These are phyloP conservation scores for Epithemia pelagica DNA, from an alignment of 108 stramenopile species.

Conservation along the genomic window DNA sequence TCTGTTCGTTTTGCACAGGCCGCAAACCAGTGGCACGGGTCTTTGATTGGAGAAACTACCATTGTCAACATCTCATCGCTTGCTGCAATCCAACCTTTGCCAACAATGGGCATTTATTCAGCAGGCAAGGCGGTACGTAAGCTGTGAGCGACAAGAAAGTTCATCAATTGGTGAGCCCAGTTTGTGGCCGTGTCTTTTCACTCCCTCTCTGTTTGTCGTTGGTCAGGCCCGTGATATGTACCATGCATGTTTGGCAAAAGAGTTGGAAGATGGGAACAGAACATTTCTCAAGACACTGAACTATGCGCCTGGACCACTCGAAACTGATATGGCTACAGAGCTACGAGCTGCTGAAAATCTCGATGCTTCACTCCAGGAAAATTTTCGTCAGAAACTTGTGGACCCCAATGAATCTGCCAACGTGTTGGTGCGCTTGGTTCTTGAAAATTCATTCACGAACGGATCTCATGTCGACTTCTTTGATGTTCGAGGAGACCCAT, in stretches of 20 bases:
- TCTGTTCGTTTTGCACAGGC: constrained; percentile 34
- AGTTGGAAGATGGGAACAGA: constrained; percentile 2
- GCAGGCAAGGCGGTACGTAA: constrained; percentile 71
- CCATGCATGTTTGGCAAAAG: constrained; percentile 56
- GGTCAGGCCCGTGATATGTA: constrained; percentile 37
- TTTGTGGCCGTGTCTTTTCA: too few species aligned
- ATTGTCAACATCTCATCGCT: constrained; percentile 70
- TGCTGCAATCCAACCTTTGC: constrained; percentile 62
- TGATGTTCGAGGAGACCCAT: too few species aligned
- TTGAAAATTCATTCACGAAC: constrained; percentile 42
- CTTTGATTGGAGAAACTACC: constrained; percentile 6
- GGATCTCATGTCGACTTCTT: constrained; percentile 75
- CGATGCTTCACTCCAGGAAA: constrained; percentile 34
- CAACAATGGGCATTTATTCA: constrained; percentile 66
- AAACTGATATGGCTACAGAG: constrained; percentile 59
- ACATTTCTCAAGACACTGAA: constrained; percentile 59
- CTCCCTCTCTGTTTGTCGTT: not conserved
- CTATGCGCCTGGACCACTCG: constrained; percentile 77
- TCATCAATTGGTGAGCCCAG: too few species aligned
- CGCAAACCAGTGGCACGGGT: constrained; percentile 4
- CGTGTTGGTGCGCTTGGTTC: constrained; percentile 45
- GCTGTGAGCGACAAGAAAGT: too few species aligned
- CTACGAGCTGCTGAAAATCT: constrained; percentile 33
- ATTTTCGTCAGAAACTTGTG: constrained; percentile 30
- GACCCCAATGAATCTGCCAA: constrained; percentile 50